Conservation (phyloP, 345 rosid genomes). For the Boechera retrofracta region DNA sequence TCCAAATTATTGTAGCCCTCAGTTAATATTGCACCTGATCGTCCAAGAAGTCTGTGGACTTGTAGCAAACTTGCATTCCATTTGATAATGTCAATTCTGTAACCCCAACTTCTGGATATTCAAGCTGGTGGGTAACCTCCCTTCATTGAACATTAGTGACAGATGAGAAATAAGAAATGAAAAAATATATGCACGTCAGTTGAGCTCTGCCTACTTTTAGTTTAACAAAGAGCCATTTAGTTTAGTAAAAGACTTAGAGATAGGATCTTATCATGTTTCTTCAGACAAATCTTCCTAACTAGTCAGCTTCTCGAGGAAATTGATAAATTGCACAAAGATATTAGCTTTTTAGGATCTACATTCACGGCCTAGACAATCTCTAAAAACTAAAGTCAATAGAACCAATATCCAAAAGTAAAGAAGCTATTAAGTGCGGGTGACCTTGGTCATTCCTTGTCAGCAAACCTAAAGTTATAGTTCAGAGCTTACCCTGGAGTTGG, state of each 20-base stretch:
- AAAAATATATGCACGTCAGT: background rate
- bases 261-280: conserved; percentile 7
- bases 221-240: background rate
- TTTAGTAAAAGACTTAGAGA: conserved; percentile 6
- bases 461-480: conserved; percentile 28
- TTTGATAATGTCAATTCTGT: conserved; percentile 81
- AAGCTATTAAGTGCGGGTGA: conserved; percentile 16
- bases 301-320: conserved; percentile 23
- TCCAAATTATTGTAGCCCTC: background rate
- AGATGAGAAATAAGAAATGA: conserved; percentile 37
- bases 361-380: background rate
- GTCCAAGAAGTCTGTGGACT: conserved; percentile 82
- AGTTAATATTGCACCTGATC: conserved; percentile 70
- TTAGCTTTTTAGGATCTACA: background rate
- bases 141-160: conserved; percentile 52
- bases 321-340: background rate
- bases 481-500: conserved; percentile 77
- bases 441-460: conserved; percentile 6
- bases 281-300: background rate
- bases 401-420: conserved; percentile 23
- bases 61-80: conserved; percentile 85
- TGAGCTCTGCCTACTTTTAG: conserved; percentile 18
- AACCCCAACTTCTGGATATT: conserved; percentile 75
- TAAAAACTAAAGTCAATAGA: conserved; percentile 25
- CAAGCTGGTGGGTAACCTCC: conserved; percentile 58